Conservation (phyloP, 345 rosid genomes). For the Bruguiera parviflora region DNA sequence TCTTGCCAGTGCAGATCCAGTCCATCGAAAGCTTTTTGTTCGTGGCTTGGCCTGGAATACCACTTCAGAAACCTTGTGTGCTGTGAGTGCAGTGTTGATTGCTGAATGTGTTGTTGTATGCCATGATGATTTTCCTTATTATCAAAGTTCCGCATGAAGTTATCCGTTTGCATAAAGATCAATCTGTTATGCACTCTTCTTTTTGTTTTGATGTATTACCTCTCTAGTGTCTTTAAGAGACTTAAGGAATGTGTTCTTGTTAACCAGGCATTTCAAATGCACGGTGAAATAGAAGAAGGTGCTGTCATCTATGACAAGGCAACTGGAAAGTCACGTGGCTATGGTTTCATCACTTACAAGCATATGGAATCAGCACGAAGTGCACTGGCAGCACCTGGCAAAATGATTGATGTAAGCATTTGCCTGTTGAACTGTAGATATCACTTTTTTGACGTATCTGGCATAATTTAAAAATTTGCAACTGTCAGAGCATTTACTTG, state of each 20-base stretch:
- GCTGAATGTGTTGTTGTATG: constrained; percentile 47
- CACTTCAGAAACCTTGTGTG: constrained; percentile 70
- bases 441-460: too few species aligned
- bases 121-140: constrained; percentile 19
- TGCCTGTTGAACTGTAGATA: not conserved
- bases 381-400: constrained; percentile 59
- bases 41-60: constrained; percentile 88
- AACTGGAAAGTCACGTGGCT: constrained; percentile 72
- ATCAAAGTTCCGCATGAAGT: constrained; percentile 5
- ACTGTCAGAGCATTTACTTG: too few species aligned
- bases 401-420: constrained; percentile 57
- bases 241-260: constrained; percentile 9
- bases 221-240: not conserved
- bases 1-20: constrained; percentile 65
- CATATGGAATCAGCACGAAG: constrained; percentile 59
- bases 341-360: constrained; percentile 69
- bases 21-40: constrained; percentile 78
- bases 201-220: not conserved
- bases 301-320: constrained; percentile 66
- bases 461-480: too few species aligned
- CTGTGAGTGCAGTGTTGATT: constrained; percentile 68
- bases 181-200: not conserved
- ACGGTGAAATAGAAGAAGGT: constrained; percentile 77
- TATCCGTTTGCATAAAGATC: not conserved
- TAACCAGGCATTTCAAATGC: constrained; percentile 51